These are phyloP conservation scores for Closterium sp. DNA, from an alignment of 139 green algal species.

Conservation along the genomic window DNA sequence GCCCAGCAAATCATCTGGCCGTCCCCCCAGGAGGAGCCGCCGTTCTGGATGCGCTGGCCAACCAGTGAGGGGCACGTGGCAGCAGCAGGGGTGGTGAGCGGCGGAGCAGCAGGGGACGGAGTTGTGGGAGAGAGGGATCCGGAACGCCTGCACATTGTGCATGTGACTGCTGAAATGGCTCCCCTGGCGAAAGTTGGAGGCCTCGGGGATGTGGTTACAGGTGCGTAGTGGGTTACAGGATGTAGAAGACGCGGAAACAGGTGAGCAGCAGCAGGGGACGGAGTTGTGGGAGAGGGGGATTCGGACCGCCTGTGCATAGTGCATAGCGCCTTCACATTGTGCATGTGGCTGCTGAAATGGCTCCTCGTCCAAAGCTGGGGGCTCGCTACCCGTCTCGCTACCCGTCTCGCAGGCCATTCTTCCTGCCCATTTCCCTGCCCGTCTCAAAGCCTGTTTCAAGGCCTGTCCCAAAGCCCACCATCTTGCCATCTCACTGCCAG, in stretches of 20 bases:
- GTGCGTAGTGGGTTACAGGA: neutral
- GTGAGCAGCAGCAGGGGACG: neutral
- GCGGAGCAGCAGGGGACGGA: neutral
- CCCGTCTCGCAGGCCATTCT: no score
- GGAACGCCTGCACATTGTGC: constrained; percentile 72
- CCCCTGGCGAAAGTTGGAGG: constrained; percentile 86
- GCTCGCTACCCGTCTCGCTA: no score
- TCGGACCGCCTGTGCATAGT: constrained; percentile 68
- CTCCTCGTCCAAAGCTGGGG: neutral
- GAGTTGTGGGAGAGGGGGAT: constrained; percentile 36
- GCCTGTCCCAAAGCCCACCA: no score
- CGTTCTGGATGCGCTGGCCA: constrained; percentile 35
- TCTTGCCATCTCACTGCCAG: no score
- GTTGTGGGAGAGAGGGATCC: constrained; percentile 43
- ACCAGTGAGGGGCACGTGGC: neutral
- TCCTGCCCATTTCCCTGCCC: no score
- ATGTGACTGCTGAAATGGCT: constrained; percentile 91
- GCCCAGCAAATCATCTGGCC: constrained; percentile 27
- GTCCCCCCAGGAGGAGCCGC: constrained; percentile 9
- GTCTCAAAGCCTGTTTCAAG: no score
- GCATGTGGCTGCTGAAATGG: constrained; percentile 57
- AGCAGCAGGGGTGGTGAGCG: neutral
- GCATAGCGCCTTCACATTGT: constrained; percentile 79
- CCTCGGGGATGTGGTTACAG: constrained; percentile 87
- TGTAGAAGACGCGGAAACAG: neutral